Evolutionary conservation across 2,329 filamentous ascomycete species (phyloP).

Genomic region (Fusarium bactridioides): DNA sequence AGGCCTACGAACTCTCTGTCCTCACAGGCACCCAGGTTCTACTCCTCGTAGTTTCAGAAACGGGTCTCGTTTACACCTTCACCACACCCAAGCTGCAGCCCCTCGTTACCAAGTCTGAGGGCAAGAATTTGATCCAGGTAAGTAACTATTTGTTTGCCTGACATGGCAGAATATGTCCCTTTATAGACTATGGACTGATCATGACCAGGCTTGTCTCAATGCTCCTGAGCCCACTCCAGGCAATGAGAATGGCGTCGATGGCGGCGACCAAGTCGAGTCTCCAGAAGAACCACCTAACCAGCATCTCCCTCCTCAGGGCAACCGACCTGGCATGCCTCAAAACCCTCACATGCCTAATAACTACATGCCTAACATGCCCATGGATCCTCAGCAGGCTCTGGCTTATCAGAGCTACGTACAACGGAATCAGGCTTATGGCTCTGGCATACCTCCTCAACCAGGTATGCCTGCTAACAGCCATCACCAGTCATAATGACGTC

Average conservation of each 20-base stretch:
- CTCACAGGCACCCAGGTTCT: constrained; percentile 97
- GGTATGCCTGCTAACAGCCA: constrained; percentile 85
- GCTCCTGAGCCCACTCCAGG: constrained; percentile 88
- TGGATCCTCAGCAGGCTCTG: constrained; percentile 79
- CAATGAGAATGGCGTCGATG: constrained; percentile 82
- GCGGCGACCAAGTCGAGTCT: constrained; percentile 80
- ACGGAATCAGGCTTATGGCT: constrained; percentile 72
- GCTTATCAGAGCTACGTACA: constrained; percentile 87
- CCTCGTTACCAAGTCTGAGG: constrained; percentile 96
- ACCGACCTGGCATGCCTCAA: constrained; percentile 71
- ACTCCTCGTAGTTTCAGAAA: constrained; percentile 95
- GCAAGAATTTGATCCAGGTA: constrained; percentile 99
- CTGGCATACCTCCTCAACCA: constrained; percentile 78
- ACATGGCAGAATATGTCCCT: neutral
- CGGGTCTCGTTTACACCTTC: constrained; percentile 96
- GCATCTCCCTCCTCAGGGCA: constrained; percentile 71
- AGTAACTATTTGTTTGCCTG: constrained; percentile 37
- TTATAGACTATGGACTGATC: neutral
- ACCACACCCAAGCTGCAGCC: constrained; percentile 98
- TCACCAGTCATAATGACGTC: constrained; percentile 71
- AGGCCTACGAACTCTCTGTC: constrained; percentile 98
- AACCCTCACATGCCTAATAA: constrained; percentile 68
- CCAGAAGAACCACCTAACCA: constrained; percentile 86
- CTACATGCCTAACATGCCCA: constrained; percentile 71
- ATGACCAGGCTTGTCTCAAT: constrained; percentile 87